Conservation (phyloP, 371 early-diverging fungal species). For the Umbelopsis sp. region DNA sequence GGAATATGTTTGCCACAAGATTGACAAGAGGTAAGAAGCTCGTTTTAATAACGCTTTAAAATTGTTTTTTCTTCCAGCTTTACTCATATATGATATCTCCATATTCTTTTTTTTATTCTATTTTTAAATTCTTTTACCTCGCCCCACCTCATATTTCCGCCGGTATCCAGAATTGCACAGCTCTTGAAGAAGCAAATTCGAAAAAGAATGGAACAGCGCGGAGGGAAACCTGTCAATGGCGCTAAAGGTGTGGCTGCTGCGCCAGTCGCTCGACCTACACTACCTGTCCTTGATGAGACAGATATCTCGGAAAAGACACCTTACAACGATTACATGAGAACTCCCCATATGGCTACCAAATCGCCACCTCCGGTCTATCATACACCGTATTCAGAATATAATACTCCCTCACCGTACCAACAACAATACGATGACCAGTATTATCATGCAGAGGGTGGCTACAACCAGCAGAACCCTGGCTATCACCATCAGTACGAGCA, state of each 20-base stretch:
- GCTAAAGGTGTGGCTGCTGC: constrained; percentile 25
- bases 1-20: constrained; percentile 90
- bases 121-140: not conserved
- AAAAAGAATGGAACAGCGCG: constrained; percentile 31
- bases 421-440: constrained; percentile 14
- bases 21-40: constrained; percentile 74
- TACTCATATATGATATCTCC: no score
- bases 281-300: constrained; percentile 21
- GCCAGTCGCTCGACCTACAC: constrained; percentile 16
- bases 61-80: no score
- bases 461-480: not conserved
- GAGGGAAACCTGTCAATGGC: constrained; percentile 25
- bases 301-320: constrained; percentile 5
- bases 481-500: not conserved
- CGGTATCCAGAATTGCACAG: constrained; percentile 33
- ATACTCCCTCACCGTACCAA: not conserved
- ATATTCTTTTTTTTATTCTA: not conserved
- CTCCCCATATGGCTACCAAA: not conserved
- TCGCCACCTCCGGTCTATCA: constrained; percentile 11
- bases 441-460: not conserved
- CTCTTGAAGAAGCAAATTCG: constrained; percentile 40
- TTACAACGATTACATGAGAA: constrained; percentile 6
- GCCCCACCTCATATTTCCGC: not conserved
- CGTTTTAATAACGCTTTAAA: no score
- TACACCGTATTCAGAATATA: constrained; percentile 8